Evolutionary conservation across 768 basidiomycete species (phyloP).

Genomic region (Boletus subcaerulescens): DNA sequence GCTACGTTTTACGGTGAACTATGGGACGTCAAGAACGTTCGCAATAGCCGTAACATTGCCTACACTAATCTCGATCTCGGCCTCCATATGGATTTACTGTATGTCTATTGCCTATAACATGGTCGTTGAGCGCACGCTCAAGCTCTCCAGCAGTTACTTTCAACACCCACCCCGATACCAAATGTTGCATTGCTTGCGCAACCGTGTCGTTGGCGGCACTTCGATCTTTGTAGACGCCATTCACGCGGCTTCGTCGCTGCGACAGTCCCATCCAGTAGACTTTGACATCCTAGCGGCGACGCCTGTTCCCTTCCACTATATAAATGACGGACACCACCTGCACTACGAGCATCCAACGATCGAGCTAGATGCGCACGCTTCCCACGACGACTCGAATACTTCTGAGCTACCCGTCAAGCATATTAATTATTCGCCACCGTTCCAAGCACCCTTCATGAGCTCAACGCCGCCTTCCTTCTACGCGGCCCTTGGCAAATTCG

Average conservation of each 20-base stretch:
- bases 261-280: conserved; percentile 40
- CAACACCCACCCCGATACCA: conserved; percentile 90
- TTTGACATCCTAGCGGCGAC: conserved; percentile 59
- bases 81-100: conserved; percentile 91
- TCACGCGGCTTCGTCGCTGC: conserved; percentile 56
- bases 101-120: conserved; percentile 30
- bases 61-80: conserved; percentile 90
- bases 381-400: conserved; percentile 4
- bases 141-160: conserved; percentile 63
- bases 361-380: conserved; percentile 43
- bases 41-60: conserved; percentile 83
- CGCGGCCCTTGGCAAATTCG: conserved; percentile 59
- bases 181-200: conserved; percentile 86
- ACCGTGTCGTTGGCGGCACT: conserved; percentile 76
- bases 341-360: conserved; percentile 73
- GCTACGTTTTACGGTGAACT: conserved; percentile 86
- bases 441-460: conserved; percentile 75
- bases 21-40: conserved; percentile 83
- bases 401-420: conserved; percentile 43
- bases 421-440: conserved; percentile 93
- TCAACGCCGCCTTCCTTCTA: conserved; percentile 57
- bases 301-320: conserved; percentile 85
- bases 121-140: neutral
- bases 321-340: conserved; percentile 86
- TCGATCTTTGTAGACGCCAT: conserved; percentile 88